These are phyloP conservation scores for Penicillium sclerotigenum DNA, from an alignment of 2,329 filamentous ascomycete genomes.

Conservation along the genomic window DNA sequence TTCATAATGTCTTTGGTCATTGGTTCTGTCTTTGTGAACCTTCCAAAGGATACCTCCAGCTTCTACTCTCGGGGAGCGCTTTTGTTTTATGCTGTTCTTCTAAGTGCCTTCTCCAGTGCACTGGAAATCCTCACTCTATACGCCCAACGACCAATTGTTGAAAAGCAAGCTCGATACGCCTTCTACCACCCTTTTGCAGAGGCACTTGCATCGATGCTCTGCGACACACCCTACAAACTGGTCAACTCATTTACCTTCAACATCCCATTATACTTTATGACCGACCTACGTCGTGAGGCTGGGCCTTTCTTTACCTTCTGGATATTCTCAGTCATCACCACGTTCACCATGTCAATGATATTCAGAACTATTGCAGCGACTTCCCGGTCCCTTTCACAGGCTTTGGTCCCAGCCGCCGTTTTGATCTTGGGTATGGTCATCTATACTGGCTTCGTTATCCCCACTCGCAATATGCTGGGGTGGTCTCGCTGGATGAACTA, in stretches of 20 bases:
- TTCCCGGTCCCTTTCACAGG: slow-evolving; percentile 63
- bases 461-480: slow-evolving; percentile 61
- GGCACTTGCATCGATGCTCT: slow-evolving; percentile 81
- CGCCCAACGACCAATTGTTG: slow-evolving; percentile 83
- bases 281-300: slow-evolving; percentile 69
- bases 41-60: slow-evolving; percentile 60
- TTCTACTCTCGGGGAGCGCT: slow-evolving; percentile 75
- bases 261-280: slow-evolving; percentile 80
- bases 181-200: slow-evolving; percentile 88
- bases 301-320: slow-evolving; percentile 83
- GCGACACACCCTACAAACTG: slow-evolving; percentile 80
- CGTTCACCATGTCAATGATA: slow-evolving; percentile 78
- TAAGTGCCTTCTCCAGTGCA: slow-evolving; percentile 75
- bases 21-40: slow-evolving; percentile 73
- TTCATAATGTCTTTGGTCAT: slow-evolving; percentile 71
- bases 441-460: slow-evolving; percentile 50
- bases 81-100: slow-evolving; percentile 78
- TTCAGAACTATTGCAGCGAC: slow-evolving; percentile 78
- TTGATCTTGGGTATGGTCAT: slow-evolving; percentile 47
- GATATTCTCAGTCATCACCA: slow-evolving; percentile 69
- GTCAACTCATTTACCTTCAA: slow-evolving; percentile 75
- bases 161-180: slow-evolving; percentile 83
- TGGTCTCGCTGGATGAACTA: slow-evolving; percentile 86
- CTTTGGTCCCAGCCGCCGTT: slow-evolving; percentile 55
- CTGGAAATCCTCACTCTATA: slow-evolving; percentile 76